Base-by-base conservation (phyloP, 108 stramenopile genomes). In the Cyclotella sp. region DNA sequence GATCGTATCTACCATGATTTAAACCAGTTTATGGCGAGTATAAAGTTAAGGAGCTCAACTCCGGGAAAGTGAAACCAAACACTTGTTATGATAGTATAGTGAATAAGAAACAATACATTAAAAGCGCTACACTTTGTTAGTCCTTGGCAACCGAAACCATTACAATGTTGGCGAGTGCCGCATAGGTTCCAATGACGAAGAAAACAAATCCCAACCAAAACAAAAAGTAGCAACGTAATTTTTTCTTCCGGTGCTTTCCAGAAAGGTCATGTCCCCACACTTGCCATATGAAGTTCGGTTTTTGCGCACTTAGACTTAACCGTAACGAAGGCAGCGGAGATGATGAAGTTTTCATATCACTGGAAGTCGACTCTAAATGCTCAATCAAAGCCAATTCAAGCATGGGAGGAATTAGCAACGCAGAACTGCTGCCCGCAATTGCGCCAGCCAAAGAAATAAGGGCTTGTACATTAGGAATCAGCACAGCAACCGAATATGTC, bases 391-490 rank as follows among this genome's bases (percentile, higher is more conserved):
- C 87, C 21, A 87, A 63, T 73, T 90, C 85, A 26, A 91, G 65
- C 52, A 90, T 69, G 21, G 91, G 91, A 13, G 91, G 91, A 61
- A 92, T 85, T 28, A 92, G 51, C 22, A 92, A 63, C 0, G 88
- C 91, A 0, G 89, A 83, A 6, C 85, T 81, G 12, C 86, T 88
- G 18, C 91, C 91, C 3, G 88, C 81, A 44, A 92, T 18, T 18
- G 91, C 91, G 14, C 91, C 91, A 2, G 87, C 89, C 62, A 92
- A 59, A 21, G 86, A 85, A 44, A 92, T 86, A 27, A 92, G 67
- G 18, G 74, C 63, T 52, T 92, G 86, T 0, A 92, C 91, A 68
- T 92, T 92, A 7, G 91, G 91, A 15, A 92, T 79, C 15, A 81
- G 53, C 13, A 84, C 73, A 43, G 91, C 91, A 19, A 92, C 63